A percentile compares a stretch with the other conserved stretches of the same genome.
Conservation (phyloP, 2,329 filamentous ascomycete species). For the Pseudopithomyces chartarum region DNA sequence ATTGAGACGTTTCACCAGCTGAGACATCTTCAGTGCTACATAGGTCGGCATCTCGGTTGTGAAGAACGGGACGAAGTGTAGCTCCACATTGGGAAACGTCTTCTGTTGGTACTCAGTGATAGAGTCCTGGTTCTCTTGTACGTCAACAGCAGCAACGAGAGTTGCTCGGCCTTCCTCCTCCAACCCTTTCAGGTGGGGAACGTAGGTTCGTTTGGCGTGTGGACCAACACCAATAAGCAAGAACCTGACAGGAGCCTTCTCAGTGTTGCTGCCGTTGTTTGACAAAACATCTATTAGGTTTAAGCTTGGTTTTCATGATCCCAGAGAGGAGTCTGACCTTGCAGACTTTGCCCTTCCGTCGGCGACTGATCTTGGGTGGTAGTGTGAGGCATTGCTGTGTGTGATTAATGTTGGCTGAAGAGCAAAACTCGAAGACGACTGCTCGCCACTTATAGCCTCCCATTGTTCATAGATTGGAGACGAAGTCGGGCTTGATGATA, state of each 20-base stretch:
- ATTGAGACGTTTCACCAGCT: not conserved
- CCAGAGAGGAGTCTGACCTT: not conserved
- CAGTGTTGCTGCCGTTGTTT: not conserved
- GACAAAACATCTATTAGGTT: not conserved
- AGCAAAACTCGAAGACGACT: not conserved
- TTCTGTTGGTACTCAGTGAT: not conserved
- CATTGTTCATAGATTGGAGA: not conserved
- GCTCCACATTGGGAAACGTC: not conserved
- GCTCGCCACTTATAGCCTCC: not conserved
- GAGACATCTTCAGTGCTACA: not conserved
- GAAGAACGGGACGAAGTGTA: not conserved
- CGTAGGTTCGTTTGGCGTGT: not conserved
- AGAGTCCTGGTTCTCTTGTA: not conserved
- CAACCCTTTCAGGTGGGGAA: not conserved
- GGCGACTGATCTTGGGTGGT: not conserved
- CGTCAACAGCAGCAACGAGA: not conserved
- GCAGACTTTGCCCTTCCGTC: not conserved
- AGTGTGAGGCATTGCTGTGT: not conserved
- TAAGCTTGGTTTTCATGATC: not conserved
- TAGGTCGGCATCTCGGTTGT: not conserved
- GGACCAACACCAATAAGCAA: not conserved
- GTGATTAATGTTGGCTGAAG: not conserved
- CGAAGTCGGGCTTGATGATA: not conserved
- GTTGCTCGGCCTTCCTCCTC: not conserved
- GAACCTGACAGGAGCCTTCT: constrained; percentile 2